Evolutionary conservation across 2,329 filamentous ascomycete genomes (phyloP).

Genomic region (Epichloe coenophiala): DNA sequence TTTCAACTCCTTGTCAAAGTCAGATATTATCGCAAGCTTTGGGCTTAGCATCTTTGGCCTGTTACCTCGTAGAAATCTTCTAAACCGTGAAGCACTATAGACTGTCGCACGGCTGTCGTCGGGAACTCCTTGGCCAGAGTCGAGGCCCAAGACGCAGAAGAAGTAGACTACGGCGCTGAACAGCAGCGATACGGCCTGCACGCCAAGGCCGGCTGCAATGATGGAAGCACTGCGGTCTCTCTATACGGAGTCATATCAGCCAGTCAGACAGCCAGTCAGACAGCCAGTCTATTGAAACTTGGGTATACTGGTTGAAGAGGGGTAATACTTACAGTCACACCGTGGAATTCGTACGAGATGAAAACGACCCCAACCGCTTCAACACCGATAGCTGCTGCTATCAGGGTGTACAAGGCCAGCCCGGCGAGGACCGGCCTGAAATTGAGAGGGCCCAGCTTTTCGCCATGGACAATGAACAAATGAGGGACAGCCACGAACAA

Average conservation of each 20-base stretch:
- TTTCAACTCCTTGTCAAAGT: conserved; percentile 20
- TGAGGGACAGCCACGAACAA: conserved; percentile 33
- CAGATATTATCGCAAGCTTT: background rate
- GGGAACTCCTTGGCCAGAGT: conserved; percentile 22
- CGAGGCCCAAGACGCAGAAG: conserved; percentile 27
- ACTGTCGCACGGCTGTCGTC: conserved; percentile 25
- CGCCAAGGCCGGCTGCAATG: conserved; percentile 28
- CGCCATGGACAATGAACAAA: conserved; percentile 32
- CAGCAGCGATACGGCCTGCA: conserved; percentile 28
- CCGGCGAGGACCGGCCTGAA: conserved; percentile 19
- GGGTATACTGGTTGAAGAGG: no score
- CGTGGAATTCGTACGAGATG: conserved; percentile 20
- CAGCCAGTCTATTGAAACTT: no score
- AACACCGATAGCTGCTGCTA: conserved; percentile 21
- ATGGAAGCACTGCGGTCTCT: conserved; percentile 22
- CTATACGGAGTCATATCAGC: conserved; percentile 11
- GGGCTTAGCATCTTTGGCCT: background rate
- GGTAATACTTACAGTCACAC: conserved; percentile 20
- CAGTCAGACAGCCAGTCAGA: background rate
- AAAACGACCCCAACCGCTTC: conserved; percentile 29
- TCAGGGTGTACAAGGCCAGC: conserved; percentile 20
- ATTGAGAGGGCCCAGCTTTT: conserved; percentile 22
- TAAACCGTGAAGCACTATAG: conserved; percentile 30
- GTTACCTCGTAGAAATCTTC: conserved; percentile 30
- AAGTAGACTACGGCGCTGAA: conserved; percentile 25